Conservation (phyloP, 2,329 filamentous ascomycete species). For the Achaetomium macrosporum region DNA sequence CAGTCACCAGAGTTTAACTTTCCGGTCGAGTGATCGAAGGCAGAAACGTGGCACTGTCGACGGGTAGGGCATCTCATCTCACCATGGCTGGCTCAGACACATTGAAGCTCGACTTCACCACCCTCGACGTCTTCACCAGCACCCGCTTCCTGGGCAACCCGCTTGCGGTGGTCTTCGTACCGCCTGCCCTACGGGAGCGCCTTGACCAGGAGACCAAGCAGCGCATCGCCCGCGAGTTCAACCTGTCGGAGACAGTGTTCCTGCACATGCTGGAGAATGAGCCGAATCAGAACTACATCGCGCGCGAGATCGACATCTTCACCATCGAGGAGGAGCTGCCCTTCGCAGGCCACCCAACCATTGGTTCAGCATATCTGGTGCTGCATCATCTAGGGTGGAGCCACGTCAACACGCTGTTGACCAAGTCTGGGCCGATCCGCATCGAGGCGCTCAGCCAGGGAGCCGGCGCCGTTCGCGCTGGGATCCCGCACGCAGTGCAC, state of each 20-base stretch:
- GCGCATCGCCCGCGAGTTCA: conserved; percentile 55
- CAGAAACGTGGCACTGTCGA: too few species aligned
- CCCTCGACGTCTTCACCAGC: conserved; percentile 53
- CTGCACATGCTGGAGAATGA: conserved; percentile 42
- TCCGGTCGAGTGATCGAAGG: too few species aligned
- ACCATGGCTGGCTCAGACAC: conserved; percentile 10
- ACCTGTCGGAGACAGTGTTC: conserved; percentile 59
- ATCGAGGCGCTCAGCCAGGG: conserved; percentile 29
- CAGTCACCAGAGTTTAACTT: too few species aligned
- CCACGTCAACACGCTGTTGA: conserved; percentile 40
- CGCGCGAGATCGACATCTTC: conserved; percentile 53
- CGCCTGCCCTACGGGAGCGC: conserved; percentile 30
- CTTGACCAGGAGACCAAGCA: conserved; percentile 51
- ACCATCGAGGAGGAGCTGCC: conserved; percentile 48
- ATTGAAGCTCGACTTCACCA: conserved; percentile 40
- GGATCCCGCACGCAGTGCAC: conserved; percentile 62
- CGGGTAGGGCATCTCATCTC: background rate
- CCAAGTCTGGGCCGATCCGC: conserved; percentile 52
- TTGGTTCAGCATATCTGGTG: conserved; percentile 50
- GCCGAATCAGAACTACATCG: conserved; percentile 21
- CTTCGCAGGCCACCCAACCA: conserved; percentile 58
- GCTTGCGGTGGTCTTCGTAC: conserved; percentile 53
- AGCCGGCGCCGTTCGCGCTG: conserved; percentile 46
- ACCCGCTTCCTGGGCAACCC: conserved; percentile 52
- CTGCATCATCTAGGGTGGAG: conserved; percentile 31